Percentiles rank a stretch among this genome's conserved stretches.
Conservation (phyloP, 306 rosid species). For the Medicago lupulina region DNA sequence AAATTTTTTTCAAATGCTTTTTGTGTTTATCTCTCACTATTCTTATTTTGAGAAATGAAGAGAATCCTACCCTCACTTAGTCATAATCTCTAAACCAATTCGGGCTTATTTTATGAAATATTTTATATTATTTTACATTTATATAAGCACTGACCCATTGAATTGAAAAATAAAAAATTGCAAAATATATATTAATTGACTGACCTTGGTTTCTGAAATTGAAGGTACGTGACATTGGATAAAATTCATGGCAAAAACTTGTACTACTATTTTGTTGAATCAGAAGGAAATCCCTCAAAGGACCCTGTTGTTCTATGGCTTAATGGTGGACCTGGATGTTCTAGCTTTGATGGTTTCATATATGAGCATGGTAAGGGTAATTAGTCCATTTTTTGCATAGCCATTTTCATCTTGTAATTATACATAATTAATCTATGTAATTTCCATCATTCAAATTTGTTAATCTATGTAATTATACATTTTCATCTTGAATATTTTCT, state of each 20-base stretch:
- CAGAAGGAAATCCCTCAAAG: slow-evolving; percentile 68
- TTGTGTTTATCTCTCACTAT: no score
- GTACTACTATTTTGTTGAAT: slow-evolving; percentile 77
- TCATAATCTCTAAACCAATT: no score
- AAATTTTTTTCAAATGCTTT: no score
- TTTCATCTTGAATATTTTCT: neutral
- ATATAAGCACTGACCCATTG: no score
- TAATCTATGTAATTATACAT: no score
- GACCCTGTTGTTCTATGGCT: slow-evolving; percentile 96
- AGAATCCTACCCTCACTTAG: no score
- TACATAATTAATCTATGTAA: no score
- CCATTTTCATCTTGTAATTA: neutral
- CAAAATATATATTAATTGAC: neutral
- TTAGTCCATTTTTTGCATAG: neutral
- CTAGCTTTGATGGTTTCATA: slow-evolving; percentile 88
- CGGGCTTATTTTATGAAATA: no score
- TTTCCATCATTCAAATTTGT: no score
- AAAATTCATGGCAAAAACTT: slow-evolving; percentile 58
- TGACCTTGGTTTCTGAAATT: neutral
- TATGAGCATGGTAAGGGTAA: slow-evolving; percentile 78
- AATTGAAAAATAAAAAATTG: no score
- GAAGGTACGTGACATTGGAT: slow-evolving; percentile 23
- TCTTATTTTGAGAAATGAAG: no score
- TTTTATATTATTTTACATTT: no score
- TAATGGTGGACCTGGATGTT: slow-evolving; percentile 95